Conservation (phyloP, 495 filamentous ascomycete genomes). For the Hypoxylon perforatum region DNA sequence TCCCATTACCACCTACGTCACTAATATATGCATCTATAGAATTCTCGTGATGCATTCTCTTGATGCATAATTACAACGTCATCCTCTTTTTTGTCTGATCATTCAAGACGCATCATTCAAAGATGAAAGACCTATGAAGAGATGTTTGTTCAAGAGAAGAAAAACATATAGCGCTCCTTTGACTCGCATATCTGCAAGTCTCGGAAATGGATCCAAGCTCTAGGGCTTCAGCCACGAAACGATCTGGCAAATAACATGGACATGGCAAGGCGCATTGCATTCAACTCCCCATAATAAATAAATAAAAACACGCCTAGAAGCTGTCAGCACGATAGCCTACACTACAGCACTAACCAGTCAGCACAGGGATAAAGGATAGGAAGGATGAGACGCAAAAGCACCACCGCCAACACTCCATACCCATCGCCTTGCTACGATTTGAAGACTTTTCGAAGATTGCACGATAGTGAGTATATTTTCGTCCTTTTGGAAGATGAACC, state of each 20-base stretch:
- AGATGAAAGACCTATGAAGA: background rate
- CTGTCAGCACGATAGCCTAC: slow-evolving; percentile 27
- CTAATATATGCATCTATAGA: slow-evolving; percentile 9
- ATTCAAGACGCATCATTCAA: background rate
- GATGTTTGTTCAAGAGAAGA: background rate
- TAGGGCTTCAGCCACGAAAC: slow-evolving; percentile 34
- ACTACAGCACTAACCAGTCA: slow-evolving; percentile 11
- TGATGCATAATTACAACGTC: slow-evolving; percentile 16
- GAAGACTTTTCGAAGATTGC: background rate
- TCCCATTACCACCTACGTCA: slow-evolving; percentile 34
- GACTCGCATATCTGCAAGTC: slow-evolving; percentile 9
- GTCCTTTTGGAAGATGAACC: background rate
- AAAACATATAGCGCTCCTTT: background rate
- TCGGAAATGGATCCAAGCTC: slow-evolving; percentile 26
- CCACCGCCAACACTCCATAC: background rate
- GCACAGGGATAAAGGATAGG: slow-evolving; percentile 30
- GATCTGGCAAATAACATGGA: slow-evolving; percentile 32
- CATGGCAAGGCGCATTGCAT: slow-evolving; percentile 30
- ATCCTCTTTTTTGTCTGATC: slow-evolving; percentile 2
- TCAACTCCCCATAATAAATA: slow-evolving; percentile 6
- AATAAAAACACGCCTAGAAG: background rate
- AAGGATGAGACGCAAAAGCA: slow-evolving; percentile 1
- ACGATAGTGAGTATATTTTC: background rate
- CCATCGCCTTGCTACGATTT: slow-evolving; percentile 2
- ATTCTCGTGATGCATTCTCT: slow-evolving; percentile 31